Evolutionary conservation across 805 yeast genomes (phyloP).

Genomic region (Sugiyamaella smithiae): DNA sequence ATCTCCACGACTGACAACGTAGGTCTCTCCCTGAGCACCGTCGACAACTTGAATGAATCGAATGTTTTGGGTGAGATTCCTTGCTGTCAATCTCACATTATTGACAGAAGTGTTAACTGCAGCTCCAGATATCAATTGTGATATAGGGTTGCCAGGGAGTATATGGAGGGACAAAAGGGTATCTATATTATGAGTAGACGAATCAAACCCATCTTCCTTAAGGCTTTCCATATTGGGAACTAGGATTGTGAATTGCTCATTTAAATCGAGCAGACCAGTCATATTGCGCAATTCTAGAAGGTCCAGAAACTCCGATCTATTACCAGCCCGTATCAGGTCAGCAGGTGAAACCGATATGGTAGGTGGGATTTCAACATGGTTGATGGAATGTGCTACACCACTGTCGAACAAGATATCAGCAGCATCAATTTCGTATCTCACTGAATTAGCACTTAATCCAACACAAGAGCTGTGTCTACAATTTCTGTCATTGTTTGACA

Average conservation of each 20-base stretch:
- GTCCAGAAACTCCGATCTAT: conserved; percentile 44
- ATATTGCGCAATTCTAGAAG: conserved; percentile 46
- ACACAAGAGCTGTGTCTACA: background rate
- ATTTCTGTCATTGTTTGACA: conserved; percentile 24
- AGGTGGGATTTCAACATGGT: conserved; percentile 55
- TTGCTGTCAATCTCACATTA: conserved; percentile 18
- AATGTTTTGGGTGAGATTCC: conserved; percentile 26
- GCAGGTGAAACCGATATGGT: conserved; percentile 49
- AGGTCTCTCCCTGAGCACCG: conserved; percentile 25
- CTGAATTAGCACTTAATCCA: conserved; percentile 3
- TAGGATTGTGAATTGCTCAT: conserved; percentile 50
- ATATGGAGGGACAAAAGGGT: conserved; percentile 66
- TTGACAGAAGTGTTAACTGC: conserved; percentile 27
- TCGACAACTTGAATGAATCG: conserved; percentile 27
- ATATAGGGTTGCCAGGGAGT: conserved; percentile 52
- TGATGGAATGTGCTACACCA: conserved; percentile 79
- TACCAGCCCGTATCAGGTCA: conserved; percentile 58
- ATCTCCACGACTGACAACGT: conserved; percentile 27
- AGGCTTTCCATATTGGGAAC: conserved; percentile 67
- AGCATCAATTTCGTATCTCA: conserved; percentile 30
- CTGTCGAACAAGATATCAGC: conserved; percentile 72
- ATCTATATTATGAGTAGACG: conserved; percentile 43
- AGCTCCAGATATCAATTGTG: conserved; percentile 22
- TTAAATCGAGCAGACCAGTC: conserved; percentile 42
- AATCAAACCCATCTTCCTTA: conserved; percentile 42